phyloP scores from a whole-genome alignment of 2,329 filamentous ascomycete species.

The Colletotrichum higginsianum region DNA sequence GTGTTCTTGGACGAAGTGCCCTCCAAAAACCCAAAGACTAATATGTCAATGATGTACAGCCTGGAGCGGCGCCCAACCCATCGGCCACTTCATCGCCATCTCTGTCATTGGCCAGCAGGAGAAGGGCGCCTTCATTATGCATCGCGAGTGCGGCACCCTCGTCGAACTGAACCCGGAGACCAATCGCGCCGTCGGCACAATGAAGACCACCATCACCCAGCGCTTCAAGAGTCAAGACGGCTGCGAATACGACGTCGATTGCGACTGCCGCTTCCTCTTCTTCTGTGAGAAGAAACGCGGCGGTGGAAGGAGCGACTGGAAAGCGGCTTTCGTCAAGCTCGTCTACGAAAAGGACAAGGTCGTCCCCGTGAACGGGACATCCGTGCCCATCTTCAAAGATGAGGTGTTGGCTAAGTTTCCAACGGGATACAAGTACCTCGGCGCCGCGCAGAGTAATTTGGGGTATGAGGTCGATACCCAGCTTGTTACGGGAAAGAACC shows the following conservation, averaged over 20 bases:
- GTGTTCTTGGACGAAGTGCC: background rate
- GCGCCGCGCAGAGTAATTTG: slow-evolving; percentile 60
- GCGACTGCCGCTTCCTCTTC: slow-evolving; percentile 66
- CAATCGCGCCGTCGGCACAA: slow-evolving; percentile 64
- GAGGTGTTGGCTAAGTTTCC: slow-evolving; percentile 58
- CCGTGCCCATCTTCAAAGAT: slow-evolving; percentile 54
- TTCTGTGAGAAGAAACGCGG: slow-evolving; percentile 55
- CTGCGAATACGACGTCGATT: slow-evolving; percentile 63
- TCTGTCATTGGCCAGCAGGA: slow-evolving; percentile 64
- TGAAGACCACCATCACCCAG: slow-evolving; percentile 69
- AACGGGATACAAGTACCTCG: slow-evolving; percentile 63
- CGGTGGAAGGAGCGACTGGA: slow-evolving; percentile 50
- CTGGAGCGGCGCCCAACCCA: slow-evolving; percentile 56
- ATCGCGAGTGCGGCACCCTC: slow-evolving; percentile 66
- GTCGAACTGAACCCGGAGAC: slow-evolving; percentile 58
- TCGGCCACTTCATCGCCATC: slow-evolving; percentile 60
- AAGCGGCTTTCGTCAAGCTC: slow-evolving; percentile 62
- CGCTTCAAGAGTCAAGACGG: slow-evolving; percentile 56
- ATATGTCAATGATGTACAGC: slow-evolving; percentile 49
- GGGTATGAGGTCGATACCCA: slow-evolving; percentile 59
- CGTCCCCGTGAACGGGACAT: slow-evolving; percentile 59
- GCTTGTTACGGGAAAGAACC: slow-evolving; percentile 57
- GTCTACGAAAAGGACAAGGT: slow-evolving; percentile 67
- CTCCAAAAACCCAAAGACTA: no score
- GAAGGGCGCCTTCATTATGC: slow-evolving; percentile 69